phyloP scores from a whole-genome alignment of 495 filamentous ascomycete genomes.

The Penicillium taxi region DNA sequence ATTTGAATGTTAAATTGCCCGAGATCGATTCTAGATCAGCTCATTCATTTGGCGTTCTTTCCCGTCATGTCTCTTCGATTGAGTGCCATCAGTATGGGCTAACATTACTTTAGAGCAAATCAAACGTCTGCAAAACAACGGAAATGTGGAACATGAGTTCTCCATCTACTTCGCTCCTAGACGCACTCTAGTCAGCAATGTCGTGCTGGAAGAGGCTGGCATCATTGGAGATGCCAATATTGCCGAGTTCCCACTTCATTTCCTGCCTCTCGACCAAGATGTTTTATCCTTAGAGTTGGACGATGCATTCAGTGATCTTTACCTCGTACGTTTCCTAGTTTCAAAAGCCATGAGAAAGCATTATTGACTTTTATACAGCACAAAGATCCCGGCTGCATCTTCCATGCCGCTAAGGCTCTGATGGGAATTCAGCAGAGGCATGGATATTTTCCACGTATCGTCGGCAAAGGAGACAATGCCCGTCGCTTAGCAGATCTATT shows the following conservation, averaged over 20 bases:
- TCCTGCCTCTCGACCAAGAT: conserved; percentile 86
- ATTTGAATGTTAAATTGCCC: conserved; percentile 54
- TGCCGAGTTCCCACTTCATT: conserved; percentile 75
- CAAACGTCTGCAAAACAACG: conserved; percentile 74
- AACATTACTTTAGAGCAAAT: conserved; percentile 71
- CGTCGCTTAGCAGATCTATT: conserved; percentile 81
- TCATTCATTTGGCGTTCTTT: conserved; percentile 39
- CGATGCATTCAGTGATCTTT: conserved; percentile 77
- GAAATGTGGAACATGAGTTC: conserved; percentile 86
- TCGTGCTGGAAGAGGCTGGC: conserved; percentile 86
- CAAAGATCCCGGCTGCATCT: conserved; percentile 85
- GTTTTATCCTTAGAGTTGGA: conserved; percentile 86
- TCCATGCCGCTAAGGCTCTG: conserved; percentile 80
- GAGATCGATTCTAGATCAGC: conserved; percentile 46
- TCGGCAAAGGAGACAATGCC: conserved; percentile 93
- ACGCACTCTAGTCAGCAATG: conserved; percentile 83
- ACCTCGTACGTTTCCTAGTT: conserved; percentile 50
- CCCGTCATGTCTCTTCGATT: conserved; percentile 20
- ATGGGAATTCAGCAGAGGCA: conserved; percentile 90
- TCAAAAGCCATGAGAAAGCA: not conserved
- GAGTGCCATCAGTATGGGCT: conserved; percentile 51
- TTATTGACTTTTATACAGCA: conserved; percentile 36
- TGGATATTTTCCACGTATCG: conserved; percentile 89
- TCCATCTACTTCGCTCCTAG: conserved; percentile 89
- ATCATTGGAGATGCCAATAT: conserved; percentile 89